Conservation (phyloP, 2,329 filamentous ascomycete genomes). For the Exutisphaerella laricina region DNA sequence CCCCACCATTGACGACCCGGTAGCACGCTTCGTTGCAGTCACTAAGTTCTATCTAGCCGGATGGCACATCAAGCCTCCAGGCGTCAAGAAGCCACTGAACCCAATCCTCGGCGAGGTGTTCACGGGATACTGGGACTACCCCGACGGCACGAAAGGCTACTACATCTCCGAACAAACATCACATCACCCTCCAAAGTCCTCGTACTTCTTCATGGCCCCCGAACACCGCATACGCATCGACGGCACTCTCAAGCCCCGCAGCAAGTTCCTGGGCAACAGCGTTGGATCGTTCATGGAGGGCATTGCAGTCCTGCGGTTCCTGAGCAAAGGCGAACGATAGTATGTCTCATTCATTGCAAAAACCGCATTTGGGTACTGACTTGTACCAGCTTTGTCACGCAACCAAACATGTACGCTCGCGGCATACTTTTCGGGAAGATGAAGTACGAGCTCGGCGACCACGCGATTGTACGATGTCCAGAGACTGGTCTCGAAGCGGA, state of each 20-base stretch:
- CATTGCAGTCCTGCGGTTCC: conserved; percentile 74
- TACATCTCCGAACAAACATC: conserved; percentile 98
- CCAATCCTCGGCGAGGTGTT: conserved; percentile 93
- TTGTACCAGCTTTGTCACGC: conserved; percentile 69
- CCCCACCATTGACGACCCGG: conserved; percentile 78
- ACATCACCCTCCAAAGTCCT: conserved; percentile 96
- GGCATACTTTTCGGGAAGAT: conserved; percentile 98
- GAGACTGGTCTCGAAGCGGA: conserved; percentile 82
- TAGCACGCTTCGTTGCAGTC: conserved; percentile 85
- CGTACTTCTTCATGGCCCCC: conserved; percentile 97
- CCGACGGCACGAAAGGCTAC: conserved; percentile 78
- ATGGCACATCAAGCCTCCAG: conserved; percentile 97
- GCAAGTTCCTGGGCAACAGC: conserved; percentile 93
- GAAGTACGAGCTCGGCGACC: conserved; percentile 98
- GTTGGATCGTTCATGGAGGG: conserved; percentile 98
- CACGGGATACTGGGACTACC: conserved; percentile 85
- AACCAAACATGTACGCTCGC: conserved; percentile 98
- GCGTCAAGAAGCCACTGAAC: conserved; percentile 97
- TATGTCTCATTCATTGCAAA: conserved; percentile 44
- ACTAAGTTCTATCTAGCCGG: conserved; percentile 98
- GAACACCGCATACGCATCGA: conserved; percentile 93
- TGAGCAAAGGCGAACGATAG: conserved; percentile 89
- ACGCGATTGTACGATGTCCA: conserved; percentile 86
- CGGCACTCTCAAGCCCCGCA: conserved; percentile 88
- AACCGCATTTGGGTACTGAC: conserved; percentile 8